These are phyloP conservation scores for Stropharia rugosoannulata DNA, from an alignment of 768 basidiomycete genomes.

Conservation along the genomic window DNA sequence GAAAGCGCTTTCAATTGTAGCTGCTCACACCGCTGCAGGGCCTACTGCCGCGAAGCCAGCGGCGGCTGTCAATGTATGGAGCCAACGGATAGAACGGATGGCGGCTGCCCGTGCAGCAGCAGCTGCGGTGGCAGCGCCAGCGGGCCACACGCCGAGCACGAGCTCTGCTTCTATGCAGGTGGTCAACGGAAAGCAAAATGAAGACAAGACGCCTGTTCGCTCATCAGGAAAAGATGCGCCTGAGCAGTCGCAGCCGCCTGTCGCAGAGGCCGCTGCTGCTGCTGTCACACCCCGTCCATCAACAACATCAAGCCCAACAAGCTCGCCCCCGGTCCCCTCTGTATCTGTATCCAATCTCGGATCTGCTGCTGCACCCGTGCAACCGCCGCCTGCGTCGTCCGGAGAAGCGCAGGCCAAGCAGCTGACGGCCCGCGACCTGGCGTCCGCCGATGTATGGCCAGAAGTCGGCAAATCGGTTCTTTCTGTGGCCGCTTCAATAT, in stretches of 20 bases:
- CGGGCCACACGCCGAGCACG: background rate
- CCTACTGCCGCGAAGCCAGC: conserved; percentile 2
- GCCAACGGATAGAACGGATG: conserved; percentile 22
- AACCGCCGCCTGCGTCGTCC: background rate
- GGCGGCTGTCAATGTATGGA: conserved; percentile 22
- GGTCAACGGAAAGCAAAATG: conserved; percentile 1
- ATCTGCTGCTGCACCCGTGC: background rate
- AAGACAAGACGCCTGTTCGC: background rate
- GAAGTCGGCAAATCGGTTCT: conserved; percentile 18
- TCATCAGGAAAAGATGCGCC: background rate
- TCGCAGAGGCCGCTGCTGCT: background rate
- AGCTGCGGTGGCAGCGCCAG: background rate
- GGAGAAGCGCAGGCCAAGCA: background rate
- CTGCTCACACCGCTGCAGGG: conserved; percentile 4
- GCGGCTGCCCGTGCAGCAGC: conserved; percentile 19
- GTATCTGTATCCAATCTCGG: background rate
- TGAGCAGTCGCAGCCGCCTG: background rate
- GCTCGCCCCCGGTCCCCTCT: background rate
- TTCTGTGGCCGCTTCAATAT: conserved; percentile 1
- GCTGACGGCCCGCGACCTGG: background rate
- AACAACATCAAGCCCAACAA: background rate
- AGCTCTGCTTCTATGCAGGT: conserved; percentile 6
- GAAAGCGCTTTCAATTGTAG: conserved; percentile 13
- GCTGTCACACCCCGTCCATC: background rate
- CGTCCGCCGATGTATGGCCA: conserved; percentile 14